phyloP scores from a whole-genome alignment of 176 grass and related monocot genomes.

The Hordeum marinum region DNA sequence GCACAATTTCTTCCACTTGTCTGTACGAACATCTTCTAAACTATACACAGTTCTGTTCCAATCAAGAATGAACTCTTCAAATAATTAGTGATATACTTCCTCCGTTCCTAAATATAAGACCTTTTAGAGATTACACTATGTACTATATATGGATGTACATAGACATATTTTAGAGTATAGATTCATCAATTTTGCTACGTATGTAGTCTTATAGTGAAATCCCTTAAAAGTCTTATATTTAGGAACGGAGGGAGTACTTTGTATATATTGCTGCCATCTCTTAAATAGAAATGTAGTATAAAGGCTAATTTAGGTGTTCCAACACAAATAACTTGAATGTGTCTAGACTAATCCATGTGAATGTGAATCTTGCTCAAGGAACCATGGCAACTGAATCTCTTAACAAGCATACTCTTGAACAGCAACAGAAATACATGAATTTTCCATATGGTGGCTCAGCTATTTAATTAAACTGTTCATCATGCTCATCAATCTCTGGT shows the following conservation, averaged over 20 bases:
- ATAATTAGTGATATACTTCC: not conserved
- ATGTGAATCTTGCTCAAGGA: constrained; percentile 15
- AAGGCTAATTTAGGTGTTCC: not conserved
- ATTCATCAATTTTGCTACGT: too few relatives aligned
- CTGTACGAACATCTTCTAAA: not conserved
- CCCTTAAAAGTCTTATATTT: too few relatives aligned
- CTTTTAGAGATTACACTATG: too few relatives aligned
- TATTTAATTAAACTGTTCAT: not conserved
- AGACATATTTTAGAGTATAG: too few relatives aligned
- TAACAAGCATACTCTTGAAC: not conserved
- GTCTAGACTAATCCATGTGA: not conserved
- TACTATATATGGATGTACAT: too few relatives aligned
- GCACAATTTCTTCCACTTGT: not conserved
- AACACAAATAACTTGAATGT: not conserved
- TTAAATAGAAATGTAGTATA: not conserved
- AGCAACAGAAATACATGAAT: not conserved
- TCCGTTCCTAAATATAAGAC: too few relatives aligned
- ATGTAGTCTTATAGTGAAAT: too few relatives aligned
- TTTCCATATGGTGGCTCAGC: not conserved
- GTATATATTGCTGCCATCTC: not conserved
- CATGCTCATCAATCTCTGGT: not conserved
- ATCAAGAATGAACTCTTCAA: not conserved
- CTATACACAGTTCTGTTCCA: not conserved
- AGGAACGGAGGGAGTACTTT: too few relatives aligned
- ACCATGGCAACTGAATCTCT: not conserved